Percentiles rank a stretch among this genome's conserved stretches.
These are phyloP conservation scores for Fallopia convolvulus DNA, from an alignment of 148 eudicot genomes.

Conservation along the genomic window DNA sequence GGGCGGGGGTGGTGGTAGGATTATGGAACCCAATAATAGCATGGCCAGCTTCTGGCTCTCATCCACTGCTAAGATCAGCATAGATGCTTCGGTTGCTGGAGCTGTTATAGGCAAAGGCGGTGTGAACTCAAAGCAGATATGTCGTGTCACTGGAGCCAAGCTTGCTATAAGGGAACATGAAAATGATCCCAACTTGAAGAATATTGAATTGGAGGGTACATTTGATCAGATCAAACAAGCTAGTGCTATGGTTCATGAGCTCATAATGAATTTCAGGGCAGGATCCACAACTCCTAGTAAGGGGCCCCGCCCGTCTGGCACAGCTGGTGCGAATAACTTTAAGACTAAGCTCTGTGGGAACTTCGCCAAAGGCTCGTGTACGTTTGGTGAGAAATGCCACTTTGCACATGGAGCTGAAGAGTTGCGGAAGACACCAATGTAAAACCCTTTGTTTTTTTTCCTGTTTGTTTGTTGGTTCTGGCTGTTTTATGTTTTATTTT, in stretches of 20 bases:
- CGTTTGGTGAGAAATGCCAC: constrained; percentile 77
- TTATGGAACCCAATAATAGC: constrained; percentile 39
- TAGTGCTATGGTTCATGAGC: constrained; percentile 78
- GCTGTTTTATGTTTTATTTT: neutral
- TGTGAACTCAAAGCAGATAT: constrained; percentile 70
- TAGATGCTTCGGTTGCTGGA: constrained; percentile 75
- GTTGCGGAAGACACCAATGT: constrained; percentile 41
- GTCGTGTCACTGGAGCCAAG: constrained; percentile 69
- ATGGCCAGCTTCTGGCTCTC: constrained; percentile 57
- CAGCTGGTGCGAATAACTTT: constrained; percentile 26
- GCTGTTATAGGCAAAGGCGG: constrained; percentile 84
- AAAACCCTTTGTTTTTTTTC: neutral
- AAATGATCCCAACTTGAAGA: constrained; percentile 51
- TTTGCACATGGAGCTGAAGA: constrained; percentile 81
- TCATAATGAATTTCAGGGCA: constrained; percentile 44
- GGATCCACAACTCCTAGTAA: constrained; percentile 27
- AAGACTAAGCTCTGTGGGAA: constrained; percentile 81
- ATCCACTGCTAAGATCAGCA: constrained; percentile 73
- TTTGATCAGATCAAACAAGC: constrained; percentile 88
- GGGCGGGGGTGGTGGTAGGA: constrained; percentile 20
- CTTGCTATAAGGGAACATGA: constrained; percentile 78
- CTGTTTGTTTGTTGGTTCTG: too few relatives aligned
- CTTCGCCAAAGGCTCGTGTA: constrained; percentile 65
- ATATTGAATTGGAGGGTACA: constrained; percentile 78
- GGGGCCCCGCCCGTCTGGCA: constrained; percentile 20